Conservation (phyloP, 768 basidiomycete genomes). For the Daedaleopsis sinensis region DNA sequence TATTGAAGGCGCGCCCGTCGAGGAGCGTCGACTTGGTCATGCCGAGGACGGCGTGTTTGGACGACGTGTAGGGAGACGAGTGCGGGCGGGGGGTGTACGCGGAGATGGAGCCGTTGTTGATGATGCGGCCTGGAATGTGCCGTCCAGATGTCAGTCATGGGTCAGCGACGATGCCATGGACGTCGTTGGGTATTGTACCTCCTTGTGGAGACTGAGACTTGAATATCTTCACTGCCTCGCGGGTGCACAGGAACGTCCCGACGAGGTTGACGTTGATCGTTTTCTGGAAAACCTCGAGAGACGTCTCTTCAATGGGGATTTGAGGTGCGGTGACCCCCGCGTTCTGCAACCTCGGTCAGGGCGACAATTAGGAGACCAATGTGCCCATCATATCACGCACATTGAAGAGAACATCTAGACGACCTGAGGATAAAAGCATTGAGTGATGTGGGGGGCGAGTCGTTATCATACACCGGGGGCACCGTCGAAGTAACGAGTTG, state of each 20-base stretch:
- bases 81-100: constrained; percentile 72
- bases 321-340: constrained; percentile 62
- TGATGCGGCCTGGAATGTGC: constrained; percentile 58
- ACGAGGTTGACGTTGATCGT: constrained; percentile 75
- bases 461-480: too few species aligned
- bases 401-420: constrained; percentile 81
- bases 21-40: constrained; percentile 77
- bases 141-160: background rate
- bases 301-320: constrained; percentile 59
- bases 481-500: too few species aligned
- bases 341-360: constrained; percentile 53
- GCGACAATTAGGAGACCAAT: background rate
- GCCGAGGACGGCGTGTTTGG: constrained; percentile 81
- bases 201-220: constrained; percentile 73
- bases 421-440: constrained; percentile 40
- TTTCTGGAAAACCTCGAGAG: constrained; percentile 61
- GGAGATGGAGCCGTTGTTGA: constrained; percentile 85
- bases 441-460: background rate
- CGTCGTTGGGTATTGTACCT: constrained; percentile 43
- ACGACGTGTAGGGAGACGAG: constrained; percentile 66
- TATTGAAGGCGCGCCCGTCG: constrained; percentile 73
- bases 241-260: constrained; percentile 75
- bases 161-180: too few species aligned
- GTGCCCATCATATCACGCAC: constrained; percentile 40
- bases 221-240: constrained; percentile 74